Evolutionary conservation across 768 basidiomycete genomes (phyloP), one percentile per base, ranked within the genome.

Genomic region (Boletus patriciae): DNA sequence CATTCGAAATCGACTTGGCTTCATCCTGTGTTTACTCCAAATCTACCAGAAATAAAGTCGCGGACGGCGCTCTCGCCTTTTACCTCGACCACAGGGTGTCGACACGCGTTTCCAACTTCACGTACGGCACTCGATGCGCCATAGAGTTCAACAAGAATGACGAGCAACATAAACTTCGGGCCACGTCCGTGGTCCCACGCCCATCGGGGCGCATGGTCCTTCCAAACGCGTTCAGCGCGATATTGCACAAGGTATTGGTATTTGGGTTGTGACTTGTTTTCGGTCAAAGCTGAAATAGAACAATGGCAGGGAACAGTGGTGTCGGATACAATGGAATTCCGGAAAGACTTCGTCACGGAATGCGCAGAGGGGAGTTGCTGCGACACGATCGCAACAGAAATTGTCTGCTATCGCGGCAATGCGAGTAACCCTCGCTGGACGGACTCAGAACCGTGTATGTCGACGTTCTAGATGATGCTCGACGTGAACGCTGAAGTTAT

Each of bases 11-110:
- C 2, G 36, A 29, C 9, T 23, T 9, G n/a, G 12, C 18, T 54
- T 37, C 38, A 10, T 46, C 29, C 18, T 12, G 9, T 7, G 46
- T 29, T 45, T 10, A 48, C 34, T 9, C n/a, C 7, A 8, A 36
- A 48, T 27, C 6, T n/a, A 6, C n/a, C 50, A 79, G 79, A 29
- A 78, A 74, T 36, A 80, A 78, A 52, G 78, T 80, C 13, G 74
- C 79, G 4, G 76, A 78, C 19, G 79, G 79, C 1, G 79, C 76
- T 13, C 55, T 78, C 11, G 73, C 73, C 0, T 80, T 74, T 57
- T 78, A 76, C 55, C 66, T 79, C 12, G 77, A 80, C 55, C 76
- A 76, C 51, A 70, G 66, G 27, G 79, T 79, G 21, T 68, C 64
- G 1, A 70, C 70, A 18, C 71, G 80, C 11, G 69, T 77, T 6